Conservation (phyloP, 2,329 filamentous ascomycete genomes). For the Ophiocordyceps camponoti-leonardi region DNA sequence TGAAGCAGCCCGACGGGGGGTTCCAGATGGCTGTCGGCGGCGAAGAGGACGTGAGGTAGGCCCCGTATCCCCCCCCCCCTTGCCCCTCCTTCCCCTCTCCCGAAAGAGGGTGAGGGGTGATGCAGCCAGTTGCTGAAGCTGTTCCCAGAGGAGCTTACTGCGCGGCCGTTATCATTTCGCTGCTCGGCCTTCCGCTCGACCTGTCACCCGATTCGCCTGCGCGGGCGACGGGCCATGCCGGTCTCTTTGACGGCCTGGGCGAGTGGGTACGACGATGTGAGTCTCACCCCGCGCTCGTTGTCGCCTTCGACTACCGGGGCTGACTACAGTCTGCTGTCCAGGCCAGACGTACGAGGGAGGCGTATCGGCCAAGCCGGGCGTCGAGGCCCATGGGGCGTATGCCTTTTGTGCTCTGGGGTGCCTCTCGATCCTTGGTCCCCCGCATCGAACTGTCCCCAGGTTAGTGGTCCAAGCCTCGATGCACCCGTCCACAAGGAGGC, state of each 20-base stretch:
- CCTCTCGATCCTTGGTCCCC: conserved; percentile 69
- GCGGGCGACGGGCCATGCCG: conserved; percentile 39
- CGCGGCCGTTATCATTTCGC: conserved; percentile 65
- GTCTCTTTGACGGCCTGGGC: conserved; percentile 54
- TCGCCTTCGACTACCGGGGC: neutral
- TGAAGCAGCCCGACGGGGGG: conserved; percentile 81
- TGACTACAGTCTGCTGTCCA: conserved; percentile 13
- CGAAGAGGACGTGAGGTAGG: conserved; percentile 80
- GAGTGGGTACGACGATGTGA: conserved; percentile 69
- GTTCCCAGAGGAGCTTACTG: conserved; percentile 68
- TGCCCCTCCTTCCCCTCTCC: neutral
- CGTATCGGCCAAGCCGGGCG: conserved; percentile 67
- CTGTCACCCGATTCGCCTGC: conserved; percentile 58
- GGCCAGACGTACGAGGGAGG: conserved; percentile 92
- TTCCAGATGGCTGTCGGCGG: conserved; percentile 76
- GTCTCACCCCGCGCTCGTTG: conserved; percentile 15
- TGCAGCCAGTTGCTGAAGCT: neutral
- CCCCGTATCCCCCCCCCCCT: neutral
- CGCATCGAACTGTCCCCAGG: conserved; percentile 55
- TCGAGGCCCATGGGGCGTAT: conserved; percentile 92
- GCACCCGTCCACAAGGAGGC: conserved; percentile 13
- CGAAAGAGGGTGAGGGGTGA: neutral
- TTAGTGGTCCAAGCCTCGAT: conserved; percentile 24
- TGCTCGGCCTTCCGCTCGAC: conserved; percentile 69
- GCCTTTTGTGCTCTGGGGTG: conserved; percentile 88